Evolutionary conservation across 805 yeast species (phyloP), one percentile per base, ranked within the genome.

Genomic region (Ogataea pignaliae): DNA sequence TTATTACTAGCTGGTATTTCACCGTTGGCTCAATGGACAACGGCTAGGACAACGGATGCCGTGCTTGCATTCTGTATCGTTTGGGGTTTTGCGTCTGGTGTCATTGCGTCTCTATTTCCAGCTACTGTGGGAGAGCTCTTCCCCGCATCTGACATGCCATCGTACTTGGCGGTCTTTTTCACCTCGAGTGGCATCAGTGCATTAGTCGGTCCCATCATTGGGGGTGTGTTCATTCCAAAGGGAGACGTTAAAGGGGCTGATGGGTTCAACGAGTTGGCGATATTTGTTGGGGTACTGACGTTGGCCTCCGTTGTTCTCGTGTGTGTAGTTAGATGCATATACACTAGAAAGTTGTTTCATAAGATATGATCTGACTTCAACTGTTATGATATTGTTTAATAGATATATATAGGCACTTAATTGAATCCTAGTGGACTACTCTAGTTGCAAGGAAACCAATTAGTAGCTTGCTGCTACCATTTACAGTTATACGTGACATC

Each of bases 11-110:
- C 64, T 1, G 54, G 47, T 14, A 44, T 71, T 5, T 58, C 71
- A 17, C 59, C 69, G 16, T 52, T 66, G 37, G 73, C 75, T 10
- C 62, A 71, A 67, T 72, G 77, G 77, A 64, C 71, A 18, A 78
- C 81, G 1, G 73, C 78, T 5, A 61, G 73, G 41, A 75, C 73
- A 45, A 40, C 54, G 6, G 47, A 41, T 10, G 64, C 73, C 35
- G 68, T 78, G 56, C 56, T 77, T 57, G 51, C 57, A 13, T 64
- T 56, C 47, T 59, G 57, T 12, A 52, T 61, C 10, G 28, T 57
- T 29, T 63, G 65, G 64, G 70, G 70, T 18, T 51, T 60, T 32
- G 45, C 59, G 9, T 59, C 68, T 0, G 70, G 71, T 3, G 58
- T 58, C 11, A 54, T 54, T 41, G 64, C 63, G 13, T 59, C 69